phyloP scores from a whole-genome alignment of 208 protist species.

The Trypanosoma congolense region DNA sequence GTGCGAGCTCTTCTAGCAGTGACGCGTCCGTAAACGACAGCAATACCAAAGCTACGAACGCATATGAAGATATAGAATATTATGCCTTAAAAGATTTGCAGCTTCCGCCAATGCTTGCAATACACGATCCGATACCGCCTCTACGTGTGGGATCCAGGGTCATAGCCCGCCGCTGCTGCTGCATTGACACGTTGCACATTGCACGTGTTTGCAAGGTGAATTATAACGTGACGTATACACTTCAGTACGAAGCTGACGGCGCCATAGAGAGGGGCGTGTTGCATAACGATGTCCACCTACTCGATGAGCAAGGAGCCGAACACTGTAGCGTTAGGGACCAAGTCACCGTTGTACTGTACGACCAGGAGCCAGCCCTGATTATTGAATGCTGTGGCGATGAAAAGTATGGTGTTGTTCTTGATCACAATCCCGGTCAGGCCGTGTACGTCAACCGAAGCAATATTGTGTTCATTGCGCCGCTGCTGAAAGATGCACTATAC shows the following conservation, averaged over 20 bases:
- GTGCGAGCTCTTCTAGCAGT: neutral
- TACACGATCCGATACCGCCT: slow-evolving; percentile 38
- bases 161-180: slow-evolving; percentile 46
- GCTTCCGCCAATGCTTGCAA: slow-evolving; percentile 39
- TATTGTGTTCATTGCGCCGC: slow-evolving; percentile 54
- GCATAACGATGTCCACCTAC: slow-evolving; percentile 60
- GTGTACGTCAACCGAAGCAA: slow-evolving; percentile 76
- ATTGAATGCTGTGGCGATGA: slow-evolving; percentile 46
- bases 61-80: slow-evolving; percentile 21
- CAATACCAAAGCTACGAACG: neutral
- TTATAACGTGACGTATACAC: slow-evolving; percentile 59
- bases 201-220: slow-evolving; percentile 39
- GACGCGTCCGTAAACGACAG: neutral
- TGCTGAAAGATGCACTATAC: slow-evolving; percentile 80
- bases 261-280: slow-evolving; percentile 50
- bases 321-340: slow-evolving; percentile 55
- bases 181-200: slow-evolving; percentile 29
- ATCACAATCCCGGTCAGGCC: slow-evolving; percentile 94
- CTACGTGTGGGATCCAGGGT: slow-evolving; percentile 48
- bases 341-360: slow-evolving; percentile 48
- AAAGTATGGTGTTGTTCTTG: slow-evolving; percentile 78
- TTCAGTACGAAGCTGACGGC: slow-evolving; percentile 48
- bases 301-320: slow-evolving; percentile 36
- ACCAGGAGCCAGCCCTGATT: slow-evolving; percentile 40
- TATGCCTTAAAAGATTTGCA: slow-evolving; percentile 38